Conservation (phyloP, 2,329 filamentous ascomycete species). For the Chaetomiaceae sp. region DNA sequence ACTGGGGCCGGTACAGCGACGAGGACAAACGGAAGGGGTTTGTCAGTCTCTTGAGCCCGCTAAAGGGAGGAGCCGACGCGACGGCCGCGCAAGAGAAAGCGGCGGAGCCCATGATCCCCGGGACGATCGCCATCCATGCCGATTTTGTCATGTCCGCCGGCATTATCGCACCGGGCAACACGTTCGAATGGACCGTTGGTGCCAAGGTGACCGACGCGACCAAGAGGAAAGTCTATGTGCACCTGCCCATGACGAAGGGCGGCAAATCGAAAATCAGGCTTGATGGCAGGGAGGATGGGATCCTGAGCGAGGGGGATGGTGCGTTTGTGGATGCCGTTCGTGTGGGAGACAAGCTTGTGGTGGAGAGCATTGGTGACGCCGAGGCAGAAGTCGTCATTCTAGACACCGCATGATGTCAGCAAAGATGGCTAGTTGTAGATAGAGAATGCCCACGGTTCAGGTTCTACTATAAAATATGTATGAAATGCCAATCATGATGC, state of each 20-base stretch:
- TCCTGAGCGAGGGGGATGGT: constrained; percentile 74
- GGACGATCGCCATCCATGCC: constrained; percentile 78
- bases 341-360: constrained; percentile 57
- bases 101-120: constrained; percentile 56
- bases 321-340: constrained; percentile 66
- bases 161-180: constrained; percentile 61
- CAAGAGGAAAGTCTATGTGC: constrained; percentile 72
- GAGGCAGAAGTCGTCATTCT: constrained; percentile 67
- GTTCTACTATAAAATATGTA: too few species aligned
- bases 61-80: constrained; percentile 62
- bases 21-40: constrained; percentile 67
- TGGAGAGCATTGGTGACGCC: constrained; percentile 64
- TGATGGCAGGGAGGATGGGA: constrained; percentile 60
- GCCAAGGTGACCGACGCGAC: constrained; percentile 47
- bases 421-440: background rate
- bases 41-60: constrained; percentile 70
- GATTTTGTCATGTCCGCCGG: constrained; percentile 80
- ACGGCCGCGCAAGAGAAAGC: constrained; percentile 58
- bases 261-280: constrained; percentile 69
- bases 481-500: background rate
- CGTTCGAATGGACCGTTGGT: constrained; percentile 70
- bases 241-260: constrained; percentile 73
- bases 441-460: background rate
- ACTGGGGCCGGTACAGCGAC: constrained; percentile 69
- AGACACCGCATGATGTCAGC: constrained; percentile 51